Evolutionary conservation across 208 protist species (phyloP).

Genomic region (Acanthamoeba sp.): DNA sequence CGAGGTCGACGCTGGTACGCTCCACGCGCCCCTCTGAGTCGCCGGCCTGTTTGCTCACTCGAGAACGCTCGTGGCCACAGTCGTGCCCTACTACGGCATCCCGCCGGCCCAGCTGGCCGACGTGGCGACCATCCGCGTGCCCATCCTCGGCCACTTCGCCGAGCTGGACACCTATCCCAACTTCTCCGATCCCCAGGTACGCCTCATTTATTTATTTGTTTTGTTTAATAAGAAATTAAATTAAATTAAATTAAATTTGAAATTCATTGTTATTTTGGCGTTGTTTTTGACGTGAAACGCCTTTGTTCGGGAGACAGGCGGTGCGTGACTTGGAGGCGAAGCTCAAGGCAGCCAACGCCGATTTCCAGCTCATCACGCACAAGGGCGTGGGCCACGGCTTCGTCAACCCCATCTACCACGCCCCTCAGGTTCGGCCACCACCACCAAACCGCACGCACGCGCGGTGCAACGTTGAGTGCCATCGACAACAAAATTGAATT

Average conservation of each 20-base stretch:
- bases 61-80: neutral
- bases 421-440: constrained; percentile 22
- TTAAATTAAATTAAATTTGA: no score
- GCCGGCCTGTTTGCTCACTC: no score
- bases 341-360: neutral
- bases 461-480: no score
- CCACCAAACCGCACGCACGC: no score
- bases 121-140: constrained; percentile 24
- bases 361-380: neutral
- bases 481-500: no score
- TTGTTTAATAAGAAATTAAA: neutral
- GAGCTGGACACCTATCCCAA: neutral
- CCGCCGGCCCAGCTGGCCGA: constrained; percentile 42
- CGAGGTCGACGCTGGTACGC: constrained; percentile 49
- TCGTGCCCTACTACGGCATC: constrained; percentile 47
- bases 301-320: neutral
- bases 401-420: constrained; percentile 30
- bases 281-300: no score
- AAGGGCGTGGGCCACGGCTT: constrained; percentile 55
- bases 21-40: neutral
- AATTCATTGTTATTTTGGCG: no score
- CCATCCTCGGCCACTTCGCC: constrained; percentile 50
- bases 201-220: neutral
- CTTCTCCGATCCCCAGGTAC: constrained; percentile 59
- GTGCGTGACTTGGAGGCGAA: neutral